Evolutionary conservation across 2,329 filamentous ascomycete species (phyloP), one percentile per base, ranked within the genome.

Genomic region (Tolypocladium nubicola): DNA sequence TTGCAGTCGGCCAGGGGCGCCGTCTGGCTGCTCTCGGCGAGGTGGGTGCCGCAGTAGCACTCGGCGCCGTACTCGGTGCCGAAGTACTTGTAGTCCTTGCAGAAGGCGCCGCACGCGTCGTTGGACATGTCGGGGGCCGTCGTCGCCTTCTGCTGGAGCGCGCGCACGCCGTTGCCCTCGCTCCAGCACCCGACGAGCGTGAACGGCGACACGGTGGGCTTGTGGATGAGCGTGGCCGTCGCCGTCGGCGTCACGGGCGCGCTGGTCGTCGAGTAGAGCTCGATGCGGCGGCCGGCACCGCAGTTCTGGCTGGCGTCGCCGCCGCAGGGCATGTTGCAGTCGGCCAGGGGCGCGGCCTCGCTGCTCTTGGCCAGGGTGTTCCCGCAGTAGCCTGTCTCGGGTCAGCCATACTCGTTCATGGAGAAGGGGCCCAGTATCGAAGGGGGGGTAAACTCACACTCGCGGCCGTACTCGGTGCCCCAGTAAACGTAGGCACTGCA

Each of bases 381-480:
- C 39, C 76, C 78, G 64, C 78, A 81, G 62, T 77, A 80, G 65
- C 73, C 71, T 74, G 52, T 21, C 16, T 50, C 19, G 7, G 13
- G 47, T 50, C 30, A 50, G 30, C 10, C 4, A 11, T n/a, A 14
- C 16, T 14, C n/a, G 11, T 33, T 2, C n/a, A 7, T 16, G 11
- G 23, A 21, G 19, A 30, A 13, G 10, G 37, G 37, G 37, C 13
- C 13, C 6, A 3, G 4, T 30, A 40, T 50, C n/a, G 40, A n/a
- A 53, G 33, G 26, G 13, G 19, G 1, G 23, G 19, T 26, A 23
- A 16, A 66, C 70, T 70, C 58, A 74, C 78, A 80, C 65, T 81
- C 78, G 35, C 76, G 70, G 11, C 77, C 76, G 59, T 77, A 81
- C 62, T 82, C 78, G 7, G 78, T 76, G 3, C 75, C 79, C 69